Percentiles rank a stretch among this genome's conserved stretches.
These are phyloP conservation scores for Psidium friedrichsthalianum DNA, from an alignment of 345 rosid species.

Conservation along the genomic window DNA sequence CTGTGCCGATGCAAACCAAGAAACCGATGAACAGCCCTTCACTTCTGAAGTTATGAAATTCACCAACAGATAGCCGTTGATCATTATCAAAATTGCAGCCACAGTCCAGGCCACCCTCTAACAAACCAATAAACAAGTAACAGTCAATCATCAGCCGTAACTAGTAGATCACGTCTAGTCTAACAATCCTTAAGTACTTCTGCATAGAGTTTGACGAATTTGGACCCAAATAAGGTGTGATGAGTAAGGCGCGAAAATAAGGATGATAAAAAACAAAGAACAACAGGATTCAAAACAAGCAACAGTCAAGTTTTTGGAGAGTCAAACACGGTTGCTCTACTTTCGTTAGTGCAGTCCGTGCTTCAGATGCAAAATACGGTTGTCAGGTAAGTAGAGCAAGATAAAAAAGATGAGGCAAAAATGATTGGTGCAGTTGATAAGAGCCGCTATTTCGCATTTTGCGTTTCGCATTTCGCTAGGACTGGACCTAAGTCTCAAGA, in stretches of 20 bases:
- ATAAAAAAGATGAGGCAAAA: neutral
- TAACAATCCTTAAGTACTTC: neutral
- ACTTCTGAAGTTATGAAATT: conserved; percentile 82
- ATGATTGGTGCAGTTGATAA: neutral
- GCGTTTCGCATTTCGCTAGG: neutral
- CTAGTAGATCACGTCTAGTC: neutral
- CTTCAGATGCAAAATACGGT: neutral
- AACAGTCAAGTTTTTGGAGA: neutral
- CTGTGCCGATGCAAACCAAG: conserved; percentile 37
- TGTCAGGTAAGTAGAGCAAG: neutral
- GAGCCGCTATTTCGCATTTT: neutral
- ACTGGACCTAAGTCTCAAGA: neutral
- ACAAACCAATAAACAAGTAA: neutral
- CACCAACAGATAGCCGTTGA: conserved; percentile 72
- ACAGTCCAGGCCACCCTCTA: conserved; percentile 86
- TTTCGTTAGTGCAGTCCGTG: neutral
- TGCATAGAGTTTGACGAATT: neutral
- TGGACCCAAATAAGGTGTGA: neutral
- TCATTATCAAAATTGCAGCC: conserved; percentile 65
- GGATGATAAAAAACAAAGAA: neutral
- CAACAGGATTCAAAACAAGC: neutral
- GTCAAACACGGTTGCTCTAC: neutral
- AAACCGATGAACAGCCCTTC: conserved; percentile 36
- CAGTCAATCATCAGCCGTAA: neutral
- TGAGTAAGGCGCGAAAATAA: neutral